These are phyloP conservation scores for Sarocladiaceae sp. DNA, from an alignment of 2,329 filamentous ascomycete genomes.

Conservation along the genomic window DNA sequence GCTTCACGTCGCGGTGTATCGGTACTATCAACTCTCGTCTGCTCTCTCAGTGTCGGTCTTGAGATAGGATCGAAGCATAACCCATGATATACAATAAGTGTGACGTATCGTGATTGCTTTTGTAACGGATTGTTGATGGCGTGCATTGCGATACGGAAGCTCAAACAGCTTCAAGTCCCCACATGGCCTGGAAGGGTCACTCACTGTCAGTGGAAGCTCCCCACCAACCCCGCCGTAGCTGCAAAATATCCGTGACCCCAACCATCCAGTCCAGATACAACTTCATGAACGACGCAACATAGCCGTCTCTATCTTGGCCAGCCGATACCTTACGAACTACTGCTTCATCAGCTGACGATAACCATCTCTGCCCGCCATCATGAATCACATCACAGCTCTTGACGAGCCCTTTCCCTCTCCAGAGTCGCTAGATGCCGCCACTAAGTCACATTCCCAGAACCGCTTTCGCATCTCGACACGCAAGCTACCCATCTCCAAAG, in stretches of 20 bases:
- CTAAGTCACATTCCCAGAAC: constrained; percentile 53
- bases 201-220: no score
- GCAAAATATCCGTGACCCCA: background rate
- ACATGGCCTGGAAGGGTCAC: background rate
- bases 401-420: constrained; percentile 54
- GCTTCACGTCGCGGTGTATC: no score
- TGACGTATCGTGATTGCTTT: no score
- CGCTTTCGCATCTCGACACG: constrained; percentile 74
- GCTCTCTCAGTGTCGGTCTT: no score
- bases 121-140: no score
- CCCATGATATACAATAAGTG: no score
- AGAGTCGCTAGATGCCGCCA: constrained; percentile 46
- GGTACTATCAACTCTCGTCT: no score
- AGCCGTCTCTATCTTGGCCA: no score
- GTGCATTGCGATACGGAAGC: no score
- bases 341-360: background rate
- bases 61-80: no score
- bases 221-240: constrained; percentile 6
- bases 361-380: constrained; percentile 17
- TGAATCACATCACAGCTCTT: constrained; percentile 35
- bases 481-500: constrained; percentile 93
- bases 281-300: no score
- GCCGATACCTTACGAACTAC: background rate
- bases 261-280: background rate
- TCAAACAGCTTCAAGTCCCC: background rate